A percentile compares a stretch with the other conserved stretches of the same genome.
Conservation (phyloP, 179 eudicot genomes). For the Drosera spatulata region DNA sequence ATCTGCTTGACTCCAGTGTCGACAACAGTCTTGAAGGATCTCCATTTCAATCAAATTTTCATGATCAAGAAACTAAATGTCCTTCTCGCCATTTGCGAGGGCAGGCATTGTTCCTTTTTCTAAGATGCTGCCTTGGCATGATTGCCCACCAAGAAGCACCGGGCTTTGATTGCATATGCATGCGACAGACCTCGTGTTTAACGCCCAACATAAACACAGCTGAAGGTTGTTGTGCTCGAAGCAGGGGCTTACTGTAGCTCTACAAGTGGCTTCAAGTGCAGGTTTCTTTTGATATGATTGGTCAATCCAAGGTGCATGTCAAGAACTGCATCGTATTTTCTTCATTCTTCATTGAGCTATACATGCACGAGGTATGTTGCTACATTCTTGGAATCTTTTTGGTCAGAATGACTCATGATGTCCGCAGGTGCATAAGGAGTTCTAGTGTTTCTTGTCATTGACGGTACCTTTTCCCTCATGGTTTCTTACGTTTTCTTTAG, state of each 20-base stretch:
- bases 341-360: slow-evolving; percentile 57
- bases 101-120: slow-evolving; percentile 51
- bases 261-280: slow-evolving; percentile 55
- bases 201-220: slow-evolving; percentile 13
- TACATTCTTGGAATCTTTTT: too few species aligned
- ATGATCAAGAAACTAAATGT: slow-evolving; percentile 13
- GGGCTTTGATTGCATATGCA: slow-evolving; percentile 20
- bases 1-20: slow-evolving; percentile 16
- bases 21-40: slow-evolving; percentile 56
- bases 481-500: too few species aligned
- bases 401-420: too few species aligned
- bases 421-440: too few species aligned
- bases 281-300: slow-evolving; percentile 22
- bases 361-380: slow-evolving; percentile 54
- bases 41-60: slow-evolving; percentile 38
- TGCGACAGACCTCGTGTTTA: slow-evolving; percentile 16
- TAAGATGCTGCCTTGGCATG: slow-evolving; percentile 56
- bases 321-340: slow-evolving; percentile 43
- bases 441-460: too few species aligned
- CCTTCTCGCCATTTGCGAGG: slow-evolving; percentile 56
- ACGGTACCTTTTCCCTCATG: too few species aligned
- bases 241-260: slow-evolving; percentile 45
- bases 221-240: slow-evolving; percentile 19
- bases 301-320: slow-evolving; percentile 18
- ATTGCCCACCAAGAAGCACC: slow-evolving; percentile 19